Base-by-base conservation (phyloP, 139 green algal species). In the Tetraselmis chui region DNA sequence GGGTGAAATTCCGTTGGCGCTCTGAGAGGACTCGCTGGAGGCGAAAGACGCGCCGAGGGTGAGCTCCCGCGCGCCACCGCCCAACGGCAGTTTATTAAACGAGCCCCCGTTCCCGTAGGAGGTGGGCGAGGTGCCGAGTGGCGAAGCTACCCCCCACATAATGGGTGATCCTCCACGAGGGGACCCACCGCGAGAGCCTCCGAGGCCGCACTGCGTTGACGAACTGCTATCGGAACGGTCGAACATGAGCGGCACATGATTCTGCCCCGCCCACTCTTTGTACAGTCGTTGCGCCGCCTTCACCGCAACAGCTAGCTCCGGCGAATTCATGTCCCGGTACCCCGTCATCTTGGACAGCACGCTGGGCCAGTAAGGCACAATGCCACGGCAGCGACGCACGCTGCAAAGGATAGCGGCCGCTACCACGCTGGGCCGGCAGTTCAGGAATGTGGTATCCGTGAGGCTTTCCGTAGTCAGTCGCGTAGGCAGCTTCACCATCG, bases 351-450 rank as follows among this genome's bases (percentile, higher is more conserved):
- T 95, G 28, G 93, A 90, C 59, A 97, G 87, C 86, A 92, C 93
- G 76, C 88, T 90, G 45, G 93, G 93, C 93, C 93, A 97, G 83
- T 95, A 97, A 28, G 93, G 93, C 74, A 97, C 93, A 30, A 93
- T 87, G 26, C 93, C 93, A 23, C 92, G 90, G 76, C 82, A 78
- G 31, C 74, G 59, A 2, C 88, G 84, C 31, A 84, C 84, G 27
- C 84, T 76, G 29, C 85, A 28, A 29, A 92, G 32, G 24, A 86
- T 78, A 0, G 84, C 88, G 0, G 93, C 93, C 0, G 92, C 93
- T 0, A 96, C 92, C 1, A 96, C 90, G n/a, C 86, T 93, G 26
- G 93, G 93, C 1, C 93, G 84, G 89, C 92, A 97, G 87, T 97
- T 97, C 29, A 97, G 89, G 76, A 97, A 93, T 24, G 89, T 87